phyloP scores from a whole-genome alignment of 495 filamentous ascomycete genomes.

The Aspergillus wentii region DNA sequence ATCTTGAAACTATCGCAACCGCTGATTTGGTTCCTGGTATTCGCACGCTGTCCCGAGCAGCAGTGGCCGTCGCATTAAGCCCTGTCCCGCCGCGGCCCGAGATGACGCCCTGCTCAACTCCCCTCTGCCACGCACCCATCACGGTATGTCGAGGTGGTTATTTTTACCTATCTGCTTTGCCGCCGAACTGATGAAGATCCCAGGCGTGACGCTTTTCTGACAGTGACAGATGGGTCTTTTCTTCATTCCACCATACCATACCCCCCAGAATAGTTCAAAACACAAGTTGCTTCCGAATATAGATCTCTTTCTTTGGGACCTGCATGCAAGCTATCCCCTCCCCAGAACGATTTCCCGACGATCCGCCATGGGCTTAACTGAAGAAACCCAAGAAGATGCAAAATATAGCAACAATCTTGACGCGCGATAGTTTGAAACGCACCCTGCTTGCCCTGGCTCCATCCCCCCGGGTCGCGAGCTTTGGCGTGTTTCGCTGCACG shows the following conservation, averaged over 20 bases:
- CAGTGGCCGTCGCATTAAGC: background rate
- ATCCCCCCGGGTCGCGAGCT: constrained; percentile 15
- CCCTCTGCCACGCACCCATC: background rate
- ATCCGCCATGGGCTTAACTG: constrained; percentile 21
- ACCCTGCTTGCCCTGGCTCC: constrained; percentile 22
- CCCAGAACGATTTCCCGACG: constrained; percentile 8
- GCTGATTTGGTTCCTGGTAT: background rate
- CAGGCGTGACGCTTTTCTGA: background rate
- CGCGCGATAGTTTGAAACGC: constrained; percentile 42
- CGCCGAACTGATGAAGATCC: background rate
- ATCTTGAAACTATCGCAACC: constrained; percentile 9
- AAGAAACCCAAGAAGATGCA: constrained; percentile 30
- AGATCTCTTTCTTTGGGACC: constrained; percentile 21
- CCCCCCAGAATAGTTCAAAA: constrained; percentile 25
- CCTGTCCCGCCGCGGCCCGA: constrained; percentile 1
- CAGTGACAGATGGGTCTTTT: too few relatives aligned
- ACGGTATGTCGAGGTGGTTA: background rate
- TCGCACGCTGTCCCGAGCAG: background rate
- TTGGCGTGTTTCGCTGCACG: too few relatives aligned
- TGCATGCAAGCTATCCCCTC: constrained; percentile 26
- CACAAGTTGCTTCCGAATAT: constrained; percentile 35
- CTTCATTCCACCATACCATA: too few relatives aligned
- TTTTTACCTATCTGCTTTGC: background rate
- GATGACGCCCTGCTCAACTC: background rate
- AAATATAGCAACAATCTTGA: constrained; percentile 44